A percentile compares a stretch with the other conserved stretches of the same genome.
Evolutionary conservation across 2,329 filamentous ascomycete genomes (phyloP).

Genomic region (Paradendryphiella salina): DNA sequence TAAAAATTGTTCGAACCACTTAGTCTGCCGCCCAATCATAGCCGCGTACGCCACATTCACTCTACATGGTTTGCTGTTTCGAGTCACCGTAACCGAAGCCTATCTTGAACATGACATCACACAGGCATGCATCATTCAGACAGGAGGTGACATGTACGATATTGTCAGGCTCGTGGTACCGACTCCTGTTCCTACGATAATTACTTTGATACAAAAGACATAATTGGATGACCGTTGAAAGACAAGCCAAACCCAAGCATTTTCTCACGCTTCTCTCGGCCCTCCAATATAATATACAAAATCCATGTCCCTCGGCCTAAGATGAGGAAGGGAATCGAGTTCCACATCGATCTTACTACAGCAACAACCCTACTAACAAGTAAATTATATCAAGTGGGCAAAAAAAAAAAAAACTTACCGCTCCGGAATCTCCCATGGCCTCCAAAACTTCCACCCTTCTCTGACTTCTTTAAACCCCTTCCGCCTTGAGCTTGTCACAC

Average conservation of each 20-base stretch:
- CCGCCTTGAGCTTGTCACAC: conserved; percentile 57
- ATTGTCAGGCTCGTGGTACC: background rate
- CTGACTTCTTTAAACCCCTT: conserved; percentile 38
- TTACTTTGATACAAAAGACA: background rate
- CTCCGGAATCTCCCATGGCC: conserved; percentile 39
- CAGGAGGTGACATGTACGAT: background rate
- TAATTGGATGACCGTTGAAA: background rate
- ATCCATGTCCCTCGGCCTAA: background rate
- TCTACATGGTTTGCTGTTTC: background rate
- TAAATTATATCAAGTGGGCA: background rate
- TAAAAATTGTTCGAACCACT: conserved; percentile 26
- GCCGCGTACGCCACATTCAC: conserved; percentile 3
- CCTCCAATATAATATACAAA: background rate
- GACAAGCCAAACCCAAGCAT: background rate
- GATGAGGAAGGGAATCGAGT: background rate
- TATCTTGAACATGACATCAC: background rate
- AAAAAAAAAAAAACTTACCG: conserved; percentile 7
- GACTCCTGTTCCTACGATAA: background rate
- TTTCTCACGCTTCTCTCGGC: background rate
- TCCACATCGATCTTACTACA: conserved; percentile 3
- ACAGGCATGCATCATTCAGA: background rate
- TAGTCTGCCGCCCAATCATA: conserved; percentile 38
- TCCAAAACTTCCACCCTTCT: conserved; percentile 49
- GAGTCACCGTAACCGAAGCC: background rate
- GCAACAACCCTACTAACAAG: background rate